Base-by-base conservation (phyloP, 129 eudicot species). In the Escallonia rubra region DNA sequence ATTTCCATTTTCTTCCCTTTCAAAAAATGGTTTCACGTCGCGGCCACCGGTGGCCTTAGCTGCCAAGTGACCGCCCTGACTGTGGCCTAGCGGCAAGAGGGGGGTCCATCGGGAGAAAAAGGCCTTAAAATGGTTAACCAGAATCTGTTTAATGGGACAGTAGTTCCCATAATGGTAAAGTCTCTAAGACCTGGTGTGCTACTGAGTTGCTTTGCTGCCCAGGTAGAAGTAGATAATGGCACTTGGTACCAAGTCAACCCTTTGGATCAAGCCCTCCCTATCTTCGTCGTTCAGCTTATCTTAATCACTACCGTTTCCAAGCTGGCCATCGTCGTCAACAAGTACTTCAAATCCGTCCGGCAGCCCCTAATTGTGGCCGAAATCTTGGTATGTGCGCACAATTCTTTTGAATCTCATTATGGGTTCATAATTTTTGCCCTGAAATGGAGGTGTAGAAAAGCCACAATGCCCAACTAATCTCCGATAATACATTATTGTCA, bases 321-420 rank as follows among this genome's bases (percentile, higher is more conserved):
- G 4, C 40, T 61, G 12, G 9, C 60, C 13, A 41, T 48, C 41
- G 42, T 65, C 50, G 9, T 72, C 51, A 23, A 23, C 34, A 23
- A 23, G 34, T 23, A 23, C 34, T 15, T 52, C 66, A 74, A 61
- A 43, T 56, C 63, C 5, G 38, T 71, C 40, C 73, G 69, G 41
- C 82, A 71, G 10, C 82, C 82, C 13, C 73, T 11, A 14, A 54
- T 77, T 14, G 74, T 72, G 6, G 52, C 73, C 4, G 72, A 77
- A 51, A 40, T 71, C 14, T 8, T 72, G 54, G 82, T 77, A 76
- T 44, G 80, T 67, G 5, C 11, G 43, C 34, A 23, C 34, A 23
- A 23, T 23, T 23, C 34, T 23, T 23, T 23, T 23, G 34, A 23
- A 23, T 23, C 34, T 23, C 34, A 23, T 23, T 23, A 23, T 23